A percentile compares a stretch with the other conserved stretches of the same genome.
Conservation (phyloP, 768 basidiomycete species). For the Podaxis sp. region DNA sequence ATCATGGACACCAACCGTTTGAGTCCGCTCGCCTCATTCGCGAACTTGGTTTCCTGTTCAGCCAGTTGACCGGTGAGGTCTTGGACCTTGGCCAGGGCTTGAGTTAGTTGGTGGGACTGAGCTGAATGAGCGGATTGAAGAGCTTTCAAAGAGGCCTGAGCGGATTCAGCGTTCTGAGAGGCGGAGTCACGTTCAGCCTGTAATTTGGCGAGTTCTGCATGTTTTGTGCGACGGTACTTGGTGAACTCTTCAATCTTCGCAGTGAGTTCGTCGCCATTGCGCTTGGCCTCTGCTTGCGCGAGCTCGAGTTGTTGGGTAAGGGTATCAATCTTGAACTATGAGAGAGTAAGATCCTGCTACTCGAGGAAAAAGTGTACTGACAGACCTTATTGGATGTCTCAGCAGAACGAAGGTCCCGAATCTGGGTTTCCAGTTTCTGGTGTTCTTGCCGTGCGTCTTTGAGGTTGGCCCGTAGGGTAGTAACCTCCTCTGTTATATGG, state of each 20-base stretch:
- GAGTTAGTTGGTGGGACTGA: conserved; percentile 74
- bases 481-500: conserved; percentile 61
- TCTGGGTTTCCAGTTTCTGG: conserved; percentile 62
- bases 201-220: conserved; percentile 71
- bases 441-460: conserved; percentile 78
- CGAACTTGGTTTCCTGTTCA: conserved; percentile 82
- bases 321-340: conserved; percentile 84
- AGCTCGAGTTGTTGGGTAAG: conserved; percentile 80
- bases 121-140: conserved; percentile 70
- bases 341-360: neutral
- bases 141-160: conserved; percentile 68
- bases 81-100: conserved; percentile 73
- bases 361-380: neutral
- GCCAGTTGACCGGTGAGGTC: conserved; percentile 77
- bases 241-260: conserved; percentile 81
- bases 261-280: conserved; percentile 64
- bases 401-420: conserved; percentile 70
- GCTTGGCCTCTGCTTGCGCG: conserved; percentile 73
- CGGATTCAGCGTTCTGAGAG: conserved; percentile 63
- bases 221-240: conserved; percentile 79
- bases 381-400: conserved; percentile 77
- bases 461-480: conserved; percentile 62
- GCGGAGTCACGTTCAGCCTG: conserved; percentile 78
- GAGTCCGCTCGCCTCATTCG: conserved; percentile 72
- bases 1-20: conserved; percentile 78